Percentiles rank a stretch among this genome's conserved stretches.
Conservation (phyloP, 2,329 filamentous ascomycete genomes). For the Xylaria sp. region DNA sequence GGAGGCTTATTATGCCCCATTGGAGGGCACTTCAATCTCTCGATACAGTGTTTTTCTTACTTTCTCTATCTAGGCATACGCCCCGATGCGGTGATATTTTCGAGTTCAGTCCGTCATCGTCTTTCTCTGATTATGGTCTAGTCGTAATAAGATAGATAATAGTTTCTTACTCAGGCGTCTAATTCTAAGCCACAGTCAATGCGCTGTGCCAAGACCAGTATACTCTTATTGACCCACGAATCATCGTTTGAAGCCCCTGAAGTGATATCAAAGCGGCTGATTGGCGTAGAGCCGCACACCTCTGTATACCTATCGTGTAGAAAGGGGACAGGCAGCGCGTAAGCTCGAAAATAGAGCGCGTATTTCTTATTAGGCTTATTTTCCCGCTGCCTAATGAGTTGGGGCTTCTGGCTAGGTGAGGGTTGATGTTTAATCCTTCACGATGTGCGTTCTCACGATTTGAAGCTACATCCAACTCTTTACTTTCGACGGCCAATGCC, state of each 20-base stretch:
- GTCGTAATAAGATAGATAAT: slow-evolving; percentile 7
- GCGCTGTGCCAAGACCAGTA: slow-evolving; percentile 6
- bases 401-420: not conserved
- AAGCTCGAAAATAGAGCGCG: not conserved
- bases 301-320: not conserved
- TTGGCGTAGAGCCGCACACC: slow-evolving; percentile 7
- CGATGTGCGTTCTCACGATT: not conserved
- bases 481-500: not conserved
- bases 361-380: not conserved
- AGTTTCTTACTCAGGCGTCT: slow-evolving; percentile 2
- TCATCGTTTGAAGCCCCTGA: not conserved
- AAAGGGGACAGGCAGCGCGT: not conserved
- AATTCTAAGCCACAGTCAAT: slow-evolving; percentile 12
- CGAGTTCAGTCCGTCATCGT: not conserved
- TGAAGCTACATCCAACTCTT: not conserved
- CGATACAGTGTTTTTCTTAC: not conserved
- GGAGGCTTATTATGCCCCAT: not conserved
- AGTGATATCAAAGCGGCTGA: not conserved
- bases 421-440: not conserved
- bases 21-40: not conserved
- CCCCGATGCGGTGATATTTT: not conserved
- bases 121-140: slow-evolving; percentile 8
- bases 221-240: slow-evolving; percentile 1
- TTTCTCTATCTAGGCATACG: not conserved
- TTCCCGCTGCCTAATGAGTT: not conserved